Base-by-base conservation (phyloP, 2,329 filamentous ascomycete genomes). In the Fusarium xylarioides region DNA sequence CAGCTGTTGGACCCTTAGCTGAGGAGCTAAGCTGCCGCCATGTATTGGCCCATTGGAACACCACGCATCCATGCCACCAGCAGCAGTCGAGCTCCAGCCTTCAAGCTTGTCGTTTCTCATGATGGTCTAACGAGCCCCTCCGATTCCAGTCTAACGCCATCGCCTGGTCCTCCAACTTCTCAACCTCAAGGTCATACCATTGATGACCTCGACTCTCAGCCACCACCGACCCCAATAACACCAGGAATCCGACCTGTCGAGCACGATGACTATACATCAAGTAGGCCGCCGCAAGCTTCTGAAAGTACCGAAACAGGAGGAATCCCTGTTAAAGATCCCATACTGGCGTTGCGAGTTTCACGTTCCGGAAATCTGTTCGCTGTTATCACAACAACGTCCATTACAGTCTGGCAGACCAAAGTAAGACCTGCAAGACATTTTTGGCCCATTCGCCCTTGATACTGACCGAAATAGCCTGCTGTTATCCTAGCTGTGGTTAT, bases 361-460 rank as follows among this genome's bases (percentile, higher is more conserved):
- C 90, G 95, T 49, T 91, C 89, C 63, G 95, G 95, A 44, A 92
- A 95, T 78, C 84, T 90, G 70, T 98, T 99, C 83, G 93, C 93
- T 57, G 94, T 94, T 52, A 94, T 98, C 79, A 98, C 95, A 2
- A 85, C 89, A 10, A 93, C 93, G 4, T 93, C 93, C 18, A 90
- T 99, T 81, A 94, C 93, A n/a, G 88, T 99, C 74, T 99, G 96
- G 96, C 96, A 99, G 84, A 95, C 94, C 62, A 95, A 95, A 88
- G 94, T 95, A 87, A 68, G 86, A 78, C 23, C 28, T n/a, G 23
- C 15, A 52, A 43, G 26, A 40, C 35, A 30, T 21, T 28, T 21
- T 18, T 40, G 38, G 34, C 23, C 18, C 23, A 26, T 32, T 37
- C n/a, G 9, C 14, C 16, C 21, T 43, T 10, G 21, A 55, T 75